Conservation (phyloP, 1,284 basidiomycete species). For the Ganoderma multipileum region DNA sequence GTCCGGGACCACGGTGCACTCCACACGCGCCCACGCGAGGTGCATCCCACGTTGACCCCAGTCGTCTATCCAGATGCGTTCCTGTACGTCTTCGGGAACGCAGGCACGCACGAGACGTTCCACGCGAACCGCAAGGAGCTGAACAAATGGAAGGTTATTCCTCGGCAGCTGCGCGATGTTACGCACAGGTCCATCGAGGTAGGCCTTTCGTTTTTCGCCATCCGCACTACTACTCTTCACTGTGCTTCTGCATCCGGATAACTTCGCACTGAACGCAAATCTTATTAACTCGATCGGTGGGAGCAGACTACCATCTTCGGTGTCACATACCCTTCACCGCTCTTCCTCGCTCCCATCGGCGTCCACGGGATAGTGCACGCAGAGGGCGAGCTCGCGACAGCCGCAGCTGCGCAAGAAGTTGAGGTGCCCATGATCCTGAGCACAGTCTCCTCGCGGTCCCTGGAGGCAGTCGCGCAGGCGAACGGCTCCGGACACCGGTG, state of each 20-base stretch:
- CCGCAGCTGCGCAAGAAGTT: conserved; percentile 33
- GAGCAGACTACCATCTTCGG: conserved; percentile 53
- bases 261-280: conserved; percentile 32
- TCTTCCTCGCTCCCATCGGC: conserved; percentile 78
- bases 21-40: not conserved
- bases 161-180: conserved; percentile 76
- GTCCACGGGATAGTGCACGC: conserved; percentile 69
- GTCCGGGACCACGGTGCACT: not conserved
- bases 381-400: conserved; percentile 71
- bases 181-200: conserved; percentile 68
- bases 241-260: not conserved
- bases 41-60: not conserved
- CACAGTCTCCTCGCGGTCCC: conserved; percentile 69
- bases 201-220: not conserved
- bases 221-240: not conserved
- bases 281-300: conserved; percentile 49
- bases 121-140: conserved; percentile 61
- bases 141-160: conserved; percentile 67
- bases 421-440: conserved; percentile 76
- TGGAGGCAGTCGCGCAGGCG: conserved; percentile 74
- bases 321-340: conserved; percentile 64
- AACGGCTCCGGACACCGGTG: conserved; percentile 70
- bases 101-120: conserved; percentile 64
- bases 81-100: conserved; percentile 65
- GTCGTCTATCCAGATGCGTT: conserved; percentile 64